Conservation (phyloP, 345 rosid genomes). For the Microthlaspi erraticum region DNA sequence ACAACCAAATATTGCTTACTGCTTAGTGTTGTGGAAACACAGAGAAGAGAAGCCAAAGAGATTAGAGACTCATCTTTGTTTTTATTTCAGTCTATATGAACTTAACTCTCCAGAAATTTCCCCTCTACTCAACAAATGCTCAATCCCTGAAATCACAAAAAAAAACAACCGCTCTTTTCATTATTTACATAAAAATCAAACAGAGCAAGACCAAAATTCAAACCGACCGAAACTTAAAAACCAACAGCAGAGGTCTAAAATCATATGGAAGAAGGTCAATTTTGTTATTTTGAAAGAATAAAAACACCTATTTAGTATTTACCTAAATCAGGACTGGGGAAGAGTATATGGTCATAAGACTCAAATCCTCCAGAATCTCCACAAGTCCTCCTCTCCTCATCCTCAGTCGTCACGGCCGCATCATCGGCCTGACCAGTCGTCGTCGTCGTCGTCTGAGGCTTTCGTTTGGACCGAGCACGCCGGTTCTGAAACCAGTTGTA, state of each 20-base stretch:
- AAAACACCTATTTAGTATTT: no score
- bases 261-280: neutral
- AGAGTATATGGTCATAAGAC: constrained; percentile 44
- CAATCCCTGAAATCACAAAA: constrained; percentile 52
- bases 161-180: neutral
- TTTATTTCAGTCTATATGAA: constrained; percentile 30
- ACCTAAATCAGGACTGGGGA: constrained; percentile 52
- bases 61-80: neutral
- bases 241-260: neutral
- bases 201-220: neutral
- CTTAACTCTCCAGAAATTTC: constrained; percentile 39
- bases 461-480: constrained; percentile 72
- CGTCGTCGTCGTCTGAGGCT: constrained; percentile 34
- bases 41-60: neutral
- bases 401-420: constrained; percentile 45
- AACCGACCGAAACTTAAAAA: neutral
- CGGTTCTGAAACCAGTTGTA: constrained; percentile 88
- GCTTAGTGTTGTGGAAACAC: constrained; percentile 7
- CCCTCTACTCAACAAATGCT: constrained; percentile 52
- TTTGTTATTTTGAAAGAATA: no score
- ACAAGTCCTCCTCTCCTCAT: constrained; percentile 47
- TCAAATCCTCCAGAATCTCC: constrained; percentile 43
- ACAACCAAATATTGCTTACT: constrained; percentile 10
- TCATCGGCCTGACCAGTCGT: constrained; percentile 30
- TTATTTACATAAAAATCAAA: neutral